Percentiles rank a stretch among this genome's conserved stretches.
Conservation (phyloP, 1,284 basidiomycete genomes). For the Irpex sp. region DNA sequence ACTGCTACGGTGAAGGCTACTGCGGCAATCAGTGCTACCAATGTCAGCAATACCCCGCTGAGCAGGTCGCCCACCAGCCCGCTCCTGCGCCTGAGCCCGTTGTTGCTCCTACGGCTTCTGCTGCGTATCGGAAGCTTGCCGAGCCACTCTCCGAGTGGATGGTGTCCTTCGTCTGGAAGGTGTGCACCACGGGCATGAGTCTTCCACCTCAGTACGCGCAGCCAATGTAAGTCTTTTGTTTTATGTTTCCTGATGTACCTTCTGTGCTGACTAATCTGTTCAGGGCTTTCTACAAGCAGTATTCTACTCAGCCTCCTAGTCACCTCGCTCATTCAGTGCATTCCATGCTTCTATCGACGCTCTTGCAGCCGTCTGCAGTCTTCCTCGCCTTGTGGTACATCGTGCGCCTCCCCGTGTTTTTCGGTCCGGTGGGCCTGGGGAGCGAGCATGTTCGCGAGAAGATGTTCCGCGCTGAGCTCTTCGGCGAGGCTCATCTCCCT, state of each 20-base stretch:
- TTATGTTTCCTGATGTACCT: not conserved
- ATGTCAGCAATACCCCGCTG: constrained; percentile 21
- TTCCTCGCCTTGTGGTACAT: constrained; percentile 84
- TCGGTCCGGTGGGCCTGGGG: constrained; percentile 41
- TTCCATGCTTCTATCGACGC: constrained; percentile 70
- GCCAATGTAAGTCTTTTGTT: constrained; percentile 24
- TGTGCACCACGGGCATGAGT: constrained; percentile 63
- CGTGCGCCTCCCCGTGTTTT: constrained; percentile 69
- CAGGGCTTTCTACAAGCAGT: constrained; percentile 34
- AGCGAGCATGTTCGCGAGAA: constrained; percentile 47
- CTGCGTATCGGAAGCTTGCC: constrained; percentile 63
- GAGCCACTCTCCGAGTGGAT: constrained; percentile 77
- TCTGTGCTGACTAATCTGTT: constrained; percentile 14
- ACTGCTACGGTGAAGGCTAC: constrained; percentile 22
- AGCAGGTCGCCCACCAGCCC: constrained; percentile 20
- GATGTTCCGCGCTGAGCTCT: constrained; percentile 58
- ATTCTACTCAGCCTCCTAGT: constrained; percentile 44
- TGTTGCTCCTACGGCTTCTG: constrained; percentile 48
- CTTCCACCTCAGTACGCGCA: constrained; percentile 40
- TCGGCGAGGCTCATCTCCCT: constrained; percentile 44
- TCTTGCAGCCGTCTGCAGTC: constrained; percentile 78
- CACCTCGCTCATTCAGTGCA: constrained; percentile 65
- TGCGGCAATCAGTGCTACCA: constrained; percentile 24
- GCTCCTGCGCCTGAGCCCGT: constrained; percentile 34
- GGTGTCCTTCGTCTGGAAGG: constrained; percentile 74